A percentile compares a stretch with the other conserved stretches of the same genome.
Evolutionary conservation across 108 stramenopile species (phyloP).

Genomic region (Craspedostauros australis): DNA sequence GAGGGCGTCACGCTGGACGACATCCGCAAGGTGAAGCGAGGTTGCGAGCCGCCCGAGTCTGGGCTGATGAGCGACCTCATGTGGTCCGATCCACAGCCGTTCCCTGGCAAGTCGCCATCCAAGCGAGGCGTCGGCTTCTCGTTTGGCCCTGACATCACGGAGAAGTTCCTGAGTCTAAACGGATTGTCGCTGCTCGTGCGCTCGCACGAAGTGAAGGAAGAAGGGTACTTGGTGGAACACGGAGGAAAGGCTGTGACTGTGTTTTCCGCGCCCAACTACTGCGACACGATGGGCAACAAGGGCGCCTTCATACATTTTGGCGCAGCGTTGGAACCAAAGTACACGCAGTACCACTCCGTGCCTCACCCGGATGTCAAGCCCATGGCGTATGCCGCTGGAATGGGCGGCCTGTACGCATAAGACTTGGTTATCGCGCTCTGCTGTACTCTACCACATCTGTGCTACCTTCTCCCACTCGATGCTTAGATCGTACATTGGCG

Average conservation of each 20-base stretch:
- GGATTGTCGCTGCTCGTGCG: slow-evolving; percentile 82
- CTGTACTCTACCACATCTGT: no score
- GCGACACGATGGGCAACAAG: slow-evolving; percentile 99
- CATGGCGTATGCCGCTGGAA: slow-evolving; percentile 97
- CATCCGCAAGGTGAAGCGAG: slow-evolving; percentile 76
- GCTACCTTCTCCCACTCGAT: no score
- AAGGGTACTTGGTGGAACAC: slow-evolving; percentile 98
- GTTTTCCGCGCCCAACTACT: slow-evolving; percentile 99
- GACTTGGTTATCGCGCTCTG: no score
- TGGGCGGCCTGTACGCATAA: slow-evolving; percentile 84
- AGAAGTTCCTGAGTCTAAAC: slow-evolving; percentile 80
- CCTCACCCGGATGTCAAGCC: slow-evolving; percentile 95
- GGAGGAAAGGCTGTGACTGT: slow-evolving; percentile 98
- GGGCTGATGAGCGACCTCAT: slow-evolving; percentile 97
- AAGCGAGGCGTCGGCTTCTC: slow-evolving; percentile 96
- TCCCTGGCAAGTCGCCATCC: slow-evolving; percentile 83
- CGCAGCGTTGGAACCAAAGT: slow-evolving; percentile 71
- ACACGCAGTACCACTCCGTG: slow-evolving; percentile 83
- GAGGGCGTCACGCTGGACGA: slow-evolving; percentile 88
- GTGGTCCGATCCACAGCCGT: slow-evolving; percentile 98
- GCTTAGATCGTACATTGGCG: no score
- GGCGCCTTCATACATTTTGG: slow-evolving; percentile 96
- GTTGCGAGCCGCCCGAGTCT: slow-evolving; percentile 87
- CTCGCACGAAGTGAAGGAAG: slow-evolving; percentile 96
- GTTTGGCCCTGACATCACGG: slow-evolving; percentile 96